Percentiles rank a stretch among this genome's conserved stretches.
phyloP scores from a whole-genome alignment of 345 rosid genomes.

The Corchorus capsularis region DNA sequence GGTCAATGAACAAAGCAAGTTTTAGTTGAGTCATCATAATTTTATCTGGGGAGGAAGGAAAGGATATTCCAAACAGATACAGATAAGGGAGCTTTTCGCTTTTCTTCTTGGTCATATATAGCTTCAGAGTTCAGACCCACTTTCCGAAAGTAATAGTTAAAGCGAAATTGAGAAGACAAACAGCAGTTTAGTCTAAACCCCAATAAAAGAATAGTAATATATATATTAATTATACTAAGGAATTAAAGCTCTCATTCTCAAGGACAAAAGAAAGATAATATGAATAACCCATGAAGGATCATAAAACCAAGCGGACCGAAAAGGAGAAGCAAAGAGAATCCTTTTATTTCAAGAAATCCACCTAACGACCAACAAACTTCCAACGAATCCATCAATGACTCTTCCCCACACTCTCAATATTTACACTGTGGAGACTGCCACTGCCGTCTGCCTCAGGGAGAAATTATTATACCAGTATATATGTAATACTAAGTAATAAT shows the following conservation, averaged over 20 bases:
- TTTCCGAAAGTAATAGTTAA: conserved; percentile 35
- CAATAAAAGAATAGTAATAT: too few species aligned
- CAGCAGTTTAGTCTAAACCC: neutral
- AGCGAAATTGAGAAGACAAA: too few species aligned
- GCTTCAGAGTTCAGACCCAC: conserved; percentile 10
- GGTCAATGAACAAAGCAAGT: neutral
- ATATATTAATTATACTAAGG: too few species aligned
- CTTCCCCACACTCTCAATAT: neutral
- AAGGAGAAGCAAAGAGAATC: conserved; percentile 21
- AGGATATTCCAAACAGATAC: conserved; percentile 37
- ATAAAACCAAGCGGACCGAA: neutral
- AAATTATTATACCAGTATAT: too few species aligned
- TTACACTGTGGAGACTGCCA: too few species aligned
- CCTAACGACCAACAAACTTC: conserved; percentile 31
- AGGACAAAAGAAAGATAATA: neutral
- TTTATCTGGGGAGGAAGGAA: conserved; percentile 29
- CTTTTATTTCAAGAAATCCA: conserved; percentile 39
- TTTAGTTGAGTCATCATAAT: neutral
- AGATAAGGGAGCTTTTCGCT: neutral
- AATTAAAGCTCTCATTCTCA: too few species aligned
- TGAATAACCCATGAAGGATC: neutral
- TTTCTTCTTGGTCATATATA: too few species aligned
- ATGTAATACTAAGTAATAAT: too few species aligned
- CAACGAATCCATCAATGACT: conserved; percentile 14
- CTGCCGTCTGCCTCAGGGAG: too few species aligned